A percentile compares a stretch with the other conserved stretches of the same genome.
These are phyloP conservation scores for Triticum dicoccoides DNA, from an alignment of 176 grass and related monocot species.

Conservation along the genomic window DNA sequence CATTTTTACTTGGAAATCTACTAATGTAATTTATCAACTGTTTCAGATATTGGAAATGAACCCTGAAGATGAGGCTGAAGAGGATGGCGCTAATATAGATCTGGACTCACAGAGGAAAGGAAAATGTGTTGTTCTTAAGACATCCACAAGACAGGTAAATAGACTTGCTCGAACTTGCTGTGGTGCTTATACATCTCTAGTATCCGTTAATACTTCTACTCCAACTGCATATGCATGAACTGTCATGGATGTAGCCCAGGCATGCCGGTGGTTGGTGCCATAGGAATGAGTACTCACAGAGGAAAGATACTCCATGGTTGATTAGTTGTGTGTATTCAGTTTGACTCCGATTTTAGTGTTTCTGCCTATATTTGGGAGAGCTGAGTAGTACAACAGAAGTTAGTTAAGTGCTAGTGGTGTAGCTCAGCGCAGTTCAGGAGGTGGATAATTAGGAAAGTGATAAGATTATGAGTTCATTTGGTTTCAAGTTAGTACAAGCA, in stretches of 20 bases:
- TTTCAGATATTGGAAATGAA: constrained; percentile 93
- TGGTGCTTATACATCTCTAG: background rate
- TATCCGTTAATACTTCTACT: background rate
- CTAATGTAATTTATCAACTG: background rate
- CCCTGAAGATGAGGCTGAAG: constrained; percentile 89
- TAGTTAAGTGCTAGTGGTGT: background rate
- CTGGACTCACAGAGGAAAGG: constrained; percentile 80
- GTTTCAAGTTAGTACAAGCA: background rate
- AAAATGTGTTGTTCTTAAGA: constrained; percentile 50
- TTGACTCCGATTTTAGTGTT: background rate
- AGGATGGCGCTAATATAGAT: constrained; percentile 91
- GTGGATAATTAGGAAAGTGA: background rate
- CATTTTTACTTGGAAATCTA: background rate
- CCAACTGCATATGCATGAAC: background rate
- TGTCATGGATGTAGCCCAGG: background rate
- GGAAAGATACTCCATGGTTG: background rate
- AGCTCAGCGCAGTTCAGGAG: background rate
- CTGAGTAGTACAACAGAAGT: background rate
- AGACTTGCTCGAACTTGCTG: background rate
- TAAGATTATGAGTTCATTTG: background rate
- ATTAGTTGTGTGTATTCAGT: background rate
- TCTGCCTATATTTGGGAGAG: background rate
- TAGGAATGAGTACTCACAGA: background rate
- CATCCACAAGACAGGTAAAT: constrained; percentile 32
- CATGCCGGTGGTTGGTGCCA: background rate